Evolutionary conservation across 192 early-diverging fungal species (phyloP).

Genomic region (Backusella circina): DNA sequence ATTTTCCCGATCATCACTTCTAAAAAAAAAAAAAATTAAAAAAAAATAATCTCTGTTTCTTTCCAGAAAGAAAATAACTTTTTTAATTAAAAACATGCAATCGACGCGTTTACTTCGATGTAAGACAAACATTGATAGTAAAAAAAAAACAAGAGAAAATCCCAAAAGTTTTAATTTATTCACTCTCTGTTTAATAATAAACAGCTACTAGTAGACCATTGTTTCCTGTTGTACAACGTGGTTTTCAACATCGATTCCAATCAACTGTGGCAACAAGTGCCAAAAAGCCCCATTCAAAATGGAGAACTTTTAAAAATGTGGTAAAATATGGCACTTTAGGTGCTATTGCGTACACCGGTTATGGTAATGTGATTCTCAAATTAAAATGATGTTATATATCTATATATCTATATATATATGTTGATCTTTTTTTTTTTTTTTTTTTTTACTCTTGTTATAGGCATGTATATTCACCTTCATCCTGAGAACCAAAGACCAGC

Average conservation of each 20-base stretch:
- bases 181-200: background rate
- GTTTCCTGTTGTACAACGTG: background rate
- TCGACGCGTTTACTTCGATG: background rate
- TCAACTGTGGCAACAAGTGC: background rate
- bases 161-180: background rate
- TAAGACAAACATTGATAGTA: background rate
- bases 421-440: background rate
- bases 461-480: slow-evolving; percentile 36
- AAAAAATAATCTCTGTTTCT: background rate
- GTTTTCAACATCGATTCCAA: background rate
- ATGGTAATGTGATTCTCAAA: background rate
- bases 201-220: background rate
- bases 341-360: background rate
- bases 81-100: slow-evolving; percentile 1
- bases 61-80: background rate
- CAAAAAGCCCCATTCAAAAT: background rate
- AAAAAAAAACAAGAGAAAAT: background rate
- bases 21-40: background rate
- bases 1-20: background rate
- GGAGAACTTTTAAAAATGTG: slow-evolving; percentile 2
- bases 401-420: background rate
- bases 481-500: slow-evolving; percentile 49
- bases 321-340: background rate
- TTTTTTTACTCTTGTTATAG: no score
- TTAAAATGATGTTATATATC: background rate